Evolutionary conservation across 768 basidiomycete species (phyloP), one percentile per base, ranked within the genome.

Genomic region (Lentinula boryana): DNA sequence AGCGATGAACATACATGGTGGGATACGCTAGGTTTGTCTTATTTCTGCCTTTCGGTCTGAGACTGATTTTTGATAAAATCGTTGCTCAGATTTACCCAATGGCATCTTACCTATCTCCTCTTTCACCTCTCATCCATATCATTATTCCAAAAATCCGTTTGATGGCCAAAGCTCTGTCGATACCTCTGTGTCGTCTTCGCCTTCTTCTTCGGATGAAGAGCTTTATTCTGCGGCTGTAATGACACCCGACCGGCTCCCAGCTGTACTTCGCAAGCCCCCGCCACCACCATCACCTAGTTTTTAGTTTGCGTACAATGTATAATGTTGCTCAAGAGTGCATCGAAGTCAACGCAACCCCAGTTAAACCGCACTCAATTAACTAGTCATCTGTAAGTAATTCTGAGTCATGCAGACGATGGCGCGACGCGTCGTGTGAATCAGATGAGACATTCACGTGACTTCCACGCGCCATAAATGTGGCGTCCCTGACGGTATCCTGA

Each of bases 161-260:
- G 88, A 90, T 65, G 57, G 49, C 3, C 13, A 49, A 1, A 12
- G 36, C 23, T 88, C 87, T 23, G 80, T 84, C 2, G 82, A 84
- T 46, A 89, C 89, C 0, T 80, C 87, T 5, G 65, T 85, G 36
- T 88, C 89, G 13, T 86, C 87, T 2, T 91, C 87, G 3, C 88
- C 89, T 6, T 89, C 92, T 7, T 88, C 89, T 7, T 91, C 89
- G 2, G 92, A 94, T 64, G 92, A 94, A 68, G 91, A 93, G 67
- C 75, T 94, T 18, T 94, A 91, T 73, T 81, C 80, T 36, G 81
- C 89, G 66, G 90, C 89, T 5, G 75, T 87, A 43, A 82, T 91
- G 65, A 78, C 80, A 49, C 89, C 91, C 21, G 80, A 49, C 15
- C 31, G 27, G 33, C 23, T 44, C 13, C 32, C 57, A 4, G n/a